These are phyloP conservation scores for Gastrodia elata DNA, from an alignment of 106 monocot genomes.

Conservation along the genomic window DNA sequence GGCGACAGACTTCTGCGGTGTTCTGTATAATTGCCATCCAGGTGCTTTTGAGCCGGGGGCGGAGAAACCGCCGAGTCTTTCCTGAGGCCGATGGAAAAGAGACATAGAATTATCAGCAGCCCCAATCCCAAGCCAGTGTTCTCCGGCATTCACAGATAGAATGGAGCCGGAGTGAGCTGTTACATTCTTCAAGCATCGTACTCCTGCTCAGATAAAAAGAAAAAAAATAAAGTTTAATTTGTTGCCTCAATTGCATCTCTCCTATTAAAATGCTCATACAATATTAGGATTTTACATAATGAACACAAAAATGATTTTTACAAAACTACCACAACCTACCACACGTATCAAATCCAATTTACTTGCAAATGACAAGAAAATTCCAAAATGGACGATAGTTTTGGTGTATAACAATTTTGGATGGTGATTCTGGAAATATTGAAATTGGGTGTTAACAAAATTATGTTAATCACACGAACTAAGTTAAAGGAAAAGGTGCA, in stretches of 20 bases:
- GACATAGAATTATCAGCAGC: conserved; percentile 99
- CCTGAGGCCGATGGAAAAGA: conserved; percentile 91
- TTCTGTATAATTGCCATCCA: conserved; percentile 97
- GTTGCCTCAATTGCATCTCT: background rate
- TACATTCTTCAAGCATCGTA: conserved; percentile 82
- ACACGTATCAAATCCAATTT: too few relatives aligned
- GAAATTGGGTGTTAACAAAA: too few relatives aligned
- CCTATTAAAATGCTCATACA: too few relatives aligned
- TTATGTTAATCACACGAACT: background rate
- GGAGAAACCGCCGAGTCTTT: conserved; percentile 85
- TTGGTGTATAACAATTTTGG: too few relatives aligned
- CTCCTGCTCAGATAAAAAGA: conserved; percentile 34
- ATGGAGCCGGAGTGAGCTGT: conserved; percentile 74
- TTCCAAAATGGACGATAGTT: too few relatives aligned
- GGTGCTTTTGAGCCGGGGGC: conserved; percentile 67
- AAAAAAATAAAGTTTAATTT: background rate
- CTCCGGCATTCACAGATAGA: conserved; percentile 84
- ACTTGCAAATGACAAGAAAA: too few relatives aligned
- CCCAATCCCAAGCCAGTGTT: conserved; percentile 96
- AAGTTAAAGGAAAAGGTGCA: background rate
- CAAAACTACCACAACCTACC: too few relatives aligned
- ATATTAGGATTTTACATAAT: too few relatives aligned
- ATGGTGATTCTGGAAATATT: too few relatives aligned
- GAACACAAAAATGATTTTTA: too few relatives aligned
- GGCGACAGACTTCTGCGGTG: conserved; percentile 85